Conservation (phyloP, 768 basidiomycete genomes). For the Tricholomella constricta region DNA sequence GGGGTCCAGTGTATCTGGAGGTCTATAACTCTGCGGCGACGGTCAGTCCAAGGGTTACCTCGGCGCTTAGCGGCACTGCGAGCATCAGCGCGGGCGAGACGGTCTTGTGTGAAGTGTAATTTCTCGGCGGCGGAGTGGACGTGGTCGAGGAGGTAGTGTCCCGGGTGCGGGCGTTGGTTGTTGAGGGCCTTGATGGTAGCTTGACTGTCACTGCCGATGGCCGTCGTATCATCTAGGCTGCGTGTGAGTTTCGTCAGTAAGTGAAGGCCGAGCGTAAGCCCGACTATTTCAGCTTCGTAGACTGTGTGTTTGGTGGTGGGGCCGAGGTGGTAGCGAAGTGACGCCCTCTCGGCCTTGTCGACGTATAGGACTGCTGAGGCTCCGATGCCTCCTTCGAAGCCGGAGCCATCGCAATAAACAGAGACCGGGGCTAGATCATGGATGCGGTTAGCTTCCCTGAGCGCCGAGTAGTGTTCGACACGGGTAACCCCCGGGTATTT, state of each 20-base stretch:
- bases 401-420: conserved; percentile 9
- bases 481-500: too few relatives aligned
- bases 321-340: conserved; percentile 6
- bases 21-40: too few relatives aligned
- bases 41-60: too few relatives aligned
- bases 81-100: not conserved
- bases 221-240: not conserved
- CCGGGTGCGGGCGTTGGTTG: conserved; percentile 6
- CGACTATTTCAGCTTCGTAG: conserved; percentile 5
- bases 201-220: too few relatives aligned
- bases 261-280: too few relatives aligned
- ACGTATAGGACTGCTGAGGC: conserved; percentile 3
- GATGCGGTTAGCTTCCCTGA: not conserved
- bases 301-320: conserved; percentile 2
- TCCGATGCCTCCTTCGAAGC: too few relatives aligned
- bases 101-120: not conserved
- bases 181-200: not conserved
- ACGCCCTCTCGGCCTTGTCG: not conserved
- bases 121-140: not conserved
- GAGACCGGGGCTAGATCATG: not conserved
- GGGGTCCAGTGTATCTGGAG: too few relatives aligned
- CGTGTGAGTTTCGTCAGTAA: not conserved
- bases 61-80: not conserved
- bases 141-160: conserved; percentile 5
- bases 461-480: too few relatives aligned